Evolutionary conservation across 805 yeast genomes (phyloP).

Genomic region (Nakazawaea populi): DNA sequence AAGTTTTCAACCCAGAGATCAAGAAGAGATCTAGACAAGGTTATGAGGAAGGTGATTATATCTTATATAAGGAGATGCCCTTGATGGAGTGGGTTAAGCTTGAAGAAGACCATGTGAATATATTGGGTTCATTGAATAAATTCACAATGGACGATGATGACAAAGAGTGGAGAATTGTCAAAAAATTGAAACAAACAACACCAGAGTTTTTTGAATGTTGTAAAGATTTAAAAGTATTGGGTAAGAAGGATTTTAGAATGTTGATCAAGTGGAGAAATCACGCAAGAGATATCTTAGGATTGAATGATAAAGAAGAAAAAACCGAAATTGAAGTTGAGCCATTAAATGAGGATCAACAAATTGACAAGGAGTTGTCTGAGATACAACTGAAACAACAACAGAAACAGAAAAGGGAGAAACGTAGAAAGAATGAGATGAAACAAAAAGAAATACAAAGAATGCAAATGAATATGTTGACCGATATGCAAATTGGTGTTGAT

Average conservation of each 20-base stretch:
- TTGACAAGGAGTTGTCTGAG: slow-evolving; percentile 78
- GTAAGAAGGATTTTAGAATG: slow-evolving; percentile 86
- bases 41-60: slow-evolving; percentile 90
- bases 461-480: slow-evolving; percentile 96
- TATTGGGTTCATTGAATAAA: slow-evolving; percentile 67
- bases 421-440: slow-evolving; percentile 73
- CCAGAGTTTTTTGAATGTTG: slow-evolving; percentile 76
- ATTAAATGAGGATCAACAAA: slow-evolving; percentile 81
- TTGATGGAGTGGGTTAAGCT: slow-evolving; percentile 72
- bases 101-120: slow-evolving; percentile 75
- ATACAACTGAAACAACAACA: slow-evolving; percentile 66
- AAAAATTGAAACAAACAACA: slow-evolving; percentile 71
- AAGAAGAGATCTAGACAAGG: slow-evolving; percentile 90
- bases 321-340: slow-evolving; percentile 59
- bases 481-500: slow-evolving; percentile 88
- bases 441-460: slow-evolving; percentile 85
- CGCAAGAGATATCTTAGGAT: slow-evolving; percentile 71
- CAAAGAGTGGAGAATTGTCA: slow-evolving; percentile 66
- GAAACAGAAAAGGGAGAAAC: slow-evolving; percentile 71
- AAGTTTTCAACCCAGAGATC: slow-evolving; percentile 90
- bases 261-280: slow-evolving; percentile 84
- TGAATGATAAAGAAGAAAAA: slow-evolving; percentile 48
- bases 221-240: slow-evolving; percentile 88
- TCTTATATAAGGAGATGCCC: slow-evolving; percentile 63
- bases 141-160: slow-evolving; percentile 58